Evolutionary conservation across 768 basidiomycete species (phyloP).

Genomic region (Paxillus involutus): DNA sequence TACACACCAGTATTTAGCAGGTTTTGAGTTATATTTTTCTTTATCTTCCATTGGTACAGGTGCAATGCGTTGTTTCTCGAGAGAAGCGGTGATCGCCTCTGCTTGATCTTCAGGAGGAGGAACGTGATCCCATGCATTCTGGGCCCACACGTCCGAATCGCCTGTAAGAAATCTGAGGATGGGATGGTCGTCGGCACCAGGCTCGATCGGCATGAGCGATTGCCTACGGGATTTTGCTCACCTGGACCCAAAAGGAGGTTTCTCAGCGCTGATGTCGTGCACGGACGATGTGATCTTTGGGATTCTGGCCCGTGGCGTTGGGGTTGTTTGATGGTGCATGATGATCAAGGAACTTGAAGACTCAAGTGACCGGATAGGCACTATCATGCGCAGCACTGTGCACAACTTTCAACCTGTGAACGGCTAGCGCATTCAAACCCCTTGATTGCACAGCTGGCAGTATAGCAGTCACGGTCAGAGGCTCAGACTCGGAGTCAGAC

Average conservation of each 20-base stretch:
- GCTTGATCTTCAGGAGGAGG: constrained; percentile 80
- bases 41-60: constrained; percentile 79
- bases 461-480: too few species aligned
- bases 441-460: too few species aligned
- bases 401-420: too few species aligned
- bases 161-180: constrained; percentile 62
- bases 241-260: constrained; percentile 76
- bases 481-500: too few species aligned
- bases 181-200: constrained; percentile 1
- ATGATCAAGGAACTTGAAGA: too few species aligned
- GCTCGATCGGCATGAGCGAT: neutral
- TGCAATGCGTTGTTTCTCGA: constrained; percentile 65
- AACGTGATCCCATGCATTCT: constrained; percentile 93
- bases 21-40: constrained; percentile 68
- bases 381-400: too few species aligned
- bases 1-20: constrained; percentile 67
- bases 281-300: constrained; percentile 59
- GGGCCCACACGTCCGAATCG: constrained; percentile 74
- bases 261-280: constrained; percentile 51
- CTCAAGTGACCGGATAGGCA: too few species aligned
- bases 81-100: constrained; percentile 65
- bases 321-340: neutral
- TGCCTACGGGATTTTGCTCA: constrained; percentile 19
- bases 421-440: too few species aligned
- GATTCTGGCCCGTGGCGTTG: constrained; percentile 13